Evolutionary conservation across 805 yeast species (phyloP), one percentile per base, ranked within the genome.

Genomic region (Komagataella pastoris): DNA sequence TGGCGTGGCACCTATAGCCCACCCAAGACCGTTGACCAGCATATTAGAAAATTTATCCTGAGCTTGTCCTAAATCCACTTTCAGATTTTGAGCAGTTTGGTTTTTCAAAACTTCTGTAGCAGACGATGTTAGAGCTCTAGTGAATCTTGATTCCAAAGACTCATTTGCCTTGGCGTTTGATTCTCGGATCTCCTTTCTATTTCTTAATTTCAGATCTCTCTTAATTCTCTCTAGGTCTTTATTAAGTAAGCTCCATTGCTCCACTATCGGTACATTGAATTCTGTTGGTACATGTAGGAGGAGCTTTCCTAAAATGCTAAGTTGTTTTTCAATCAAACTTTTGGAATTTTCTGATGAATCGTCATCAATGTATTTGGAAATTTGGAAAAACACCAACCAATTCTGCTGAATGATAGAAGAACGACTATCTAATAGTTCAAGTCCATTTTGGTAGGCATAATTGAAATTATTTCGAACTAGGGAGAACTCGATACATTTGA

Each of bases 331-430:
- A 21, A 82, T 53, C 7, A 72, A 58, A 14, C 61, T 62, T 5
- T 65, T 60, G 8, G 75, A 73, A 14, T 19, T 63, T 2, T 59
- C 62, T 5, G 40, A 30, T 30, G 40, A 3, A 60, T 69, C 65
- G 7, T 58, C 59, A 1, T 69, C 64, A 5, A 66, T 60, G 10
- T 65, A 60, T 63, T 85, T 83, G 3, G 86, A 85, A 3, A 84
- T 81, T 58, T 87, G 95, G 58, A 81, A 83, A 54, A 84, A 79
- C 0, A 86, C 79, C 23, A 81, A 71, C 96, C 96, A 88, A 49
- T 71, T 65, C 17, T 67, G 67, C 51, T 56, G 59, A 10, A 65
- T 50, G 8, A 61, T 17, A 0, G 48, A 50, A 6, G 48, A 17
- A 24, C 59, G 49, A 56, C 54, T 56, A 23, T 69, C 66, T 7